Conservation (phyloP, 2,329 filamentous ascomycete species). For the Cordyceps pruinosa region DNA sequence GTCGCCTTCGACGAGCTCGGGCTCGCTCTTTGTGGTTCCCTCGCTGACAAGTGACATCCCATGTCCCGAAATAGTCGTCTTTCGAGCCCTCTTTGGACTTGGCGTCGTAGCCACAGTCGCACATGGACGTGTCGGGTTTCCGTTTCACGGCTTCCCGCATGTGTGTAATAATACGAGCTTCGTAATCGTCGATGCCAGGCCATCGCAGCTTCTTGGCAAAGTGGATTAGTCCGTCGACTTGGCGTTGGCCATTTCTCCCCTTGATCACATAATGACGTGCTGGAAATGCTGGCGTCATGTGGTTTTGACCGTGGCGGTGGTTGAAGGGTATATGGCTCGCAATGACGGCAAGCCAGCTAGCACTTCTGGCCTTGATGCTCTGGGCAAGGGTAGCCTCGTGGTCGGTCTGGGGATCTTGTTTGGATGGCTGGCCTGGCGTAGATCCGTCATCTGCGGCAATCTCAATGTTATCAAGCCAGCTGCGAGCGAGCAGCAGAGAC, state of each 20-base stretch:
- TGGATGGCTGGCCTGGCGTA: neutral
- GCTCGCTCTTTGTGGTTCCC: conserved; percentile 23
- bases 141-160: conserved; percentile 36
- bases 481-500: conserved; percentile 57
- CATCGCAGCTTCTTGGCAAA: conserved; percentile 57
- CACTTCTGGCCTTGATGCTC: conserved; percentile 20
- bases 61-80: conserved; percentile 39
- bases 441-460: conserved; percentile 39
- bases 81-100: conserved; percentile 13
- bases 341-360: conserved; percentile 50
- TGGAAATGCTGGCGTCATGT: conserved; percentile 22
- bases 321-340: conserved; percentile 47
- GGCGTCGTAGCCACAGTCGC: conserved; percentile 1
- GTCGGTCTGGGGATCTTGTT: conserved; percentile 1
- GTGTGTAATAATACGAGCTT: conserved; percentile 41
- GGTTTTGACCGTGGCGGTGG: conserved; percentile 31
- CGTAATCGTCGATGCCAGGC: conserved; percentile 52
- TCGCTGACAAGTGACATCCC: conserved; percentile 29
- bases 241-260: conserved; percentile 50
- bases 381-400: conserved; percentile 14
- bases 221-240: conserved; percentile 55
- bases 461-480: conserved; percentile 62
- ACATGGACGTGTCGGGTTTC: conserved; percentile 17
- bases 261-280: conserved; percentile 41
- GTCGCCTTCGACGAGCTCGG: conserved; percentile 42